These are phyloP conservation scores for Sugiyamaella grinbergsii DNA, from an alignment of 1,139 yeast species.

Conservation along the genomic window DNA sequence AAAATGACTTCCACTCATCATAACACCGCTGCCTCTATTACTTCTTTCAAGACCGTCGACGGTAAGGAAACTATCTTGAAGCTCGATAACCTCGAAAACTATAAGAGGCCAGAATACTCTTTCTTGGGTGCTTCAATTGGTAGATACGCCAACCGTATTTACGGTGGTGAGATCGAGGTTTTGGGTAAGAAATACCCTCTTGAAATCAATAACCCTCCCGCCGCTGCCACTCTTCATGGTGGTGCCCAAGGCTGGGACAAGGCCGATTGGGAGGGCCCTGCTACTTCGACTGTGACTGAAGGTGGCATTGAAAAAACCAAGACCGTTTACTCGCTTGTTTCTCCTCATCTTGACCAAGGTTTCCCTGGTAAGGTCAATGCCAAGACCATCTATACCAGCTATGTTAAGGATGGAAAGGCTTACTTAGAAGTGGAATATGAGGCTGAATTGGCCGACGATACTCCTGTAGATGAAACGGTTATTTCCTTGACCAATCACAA, in stretches of 20 bases:
- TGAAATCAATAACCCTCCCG: slow-evolving; percentile 48
- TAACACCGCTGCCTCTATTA: slow-evolving; percentile 32
- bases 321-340: slow-evolving; percentile 39
- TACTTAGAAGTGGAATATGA: slow-evolving; percentile 51
- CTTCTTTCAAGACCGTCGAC: slow-evolving; percentile 34
- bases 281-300: slow-evolving; percentile 53
- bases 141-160: slow-evolving; percentile 63
- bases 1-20: slow-evolving; percentile 26
- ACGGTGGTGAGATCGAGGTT: slow-evolving; percentile 49
- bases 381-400: slow-evolving; percentile 49
- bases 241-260: slow-evolving; percentile 58
- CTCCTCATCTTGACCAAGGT: slow-evolving; percentile 53
- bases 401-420: slow-evolving; percentile 35
- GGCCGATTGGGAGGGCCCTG: slow-evolving; percentile 39
- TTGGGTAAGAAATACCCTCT: slow-evolving; percentile 49
- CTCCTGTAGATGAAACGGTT: slow-evolving; percentile 50
- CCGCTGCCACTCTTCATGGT: slow-evolving; percentile 51
- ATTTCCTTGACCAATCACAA: slow-evolving; percentile 67
- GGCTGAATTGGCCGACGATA: slow-evolving; percentile 48
- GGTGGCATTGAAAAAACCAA: slow-evolving; percentile 40
- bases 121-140: slow-evolving; percentile 67
- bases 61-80: slow-evolving; percentile 35
- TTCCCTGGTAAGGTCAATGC: slow-evolving; percentile 58
- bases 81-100: slow-evolving; percentile 35
- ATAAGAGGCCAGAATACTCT: slow-evolving; percentile 45